phyloP scores from a whole-genome alignment of 2,329 filamentous ascomycete species.

The Ambrosiella xylebori region DNA sequence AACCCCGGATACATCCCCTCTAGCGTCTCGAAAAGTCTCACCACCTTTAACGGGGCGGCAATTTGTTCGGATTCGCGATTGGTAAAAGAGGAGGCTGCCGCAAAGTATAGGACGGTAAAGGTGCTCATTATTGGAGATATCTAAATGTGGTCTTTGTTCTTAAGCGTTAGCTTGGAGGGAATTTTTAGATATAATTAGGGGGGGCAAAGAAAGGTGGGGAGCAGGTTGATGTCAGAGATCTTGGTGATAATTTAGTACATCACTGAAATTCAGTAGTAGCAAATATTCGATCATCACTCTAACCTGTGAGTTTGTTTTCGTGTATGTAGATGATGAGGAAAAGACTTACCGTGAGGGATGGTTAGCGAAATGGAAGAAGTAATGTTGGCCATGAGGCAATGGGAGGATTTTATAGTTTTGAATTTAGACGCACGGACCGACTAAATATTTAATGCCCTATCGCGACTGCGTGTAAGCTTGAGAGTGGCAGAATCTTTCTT shows the following conservation, averaged over 20 bases:
- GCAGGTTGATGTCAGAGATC: conserved; percentile 43
- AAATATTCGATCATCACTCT: conserved; percentile 36
- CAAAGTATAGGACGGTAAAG: conserved; percentile 73
- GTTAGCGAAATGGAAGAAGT: not conserved
- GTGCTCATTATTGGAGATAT: not conserved
- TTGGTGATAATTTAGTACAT: conserved; percentile 49
- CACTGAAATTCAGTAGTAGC: conserved; percentile 28
- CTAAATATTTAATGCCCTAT: no score
- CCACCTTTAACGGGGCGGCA: conserved; percentile 45
- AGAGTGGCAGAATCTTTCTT: no score
- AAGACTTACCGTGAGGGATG: conserved; percentile 20
- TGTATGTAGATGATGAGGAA: not conserved
- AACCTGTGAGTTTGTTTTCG: conserved; percentile 13
- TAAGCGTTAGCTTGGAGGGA: not conserved
- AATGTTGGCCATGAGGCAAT: not conserved
- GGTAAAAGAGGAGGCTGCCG: conserved; percentile 54
- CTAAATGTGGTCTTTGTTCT: not conserved
- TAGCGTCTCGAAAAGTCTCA: conserved; percentile 46
- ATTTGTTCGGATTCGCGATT: conserved; percentile 48
- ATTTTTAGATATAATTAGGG: not conserved
- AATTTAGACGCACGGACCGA: no score
- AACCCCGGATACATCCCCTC: conserved; percentile 58
- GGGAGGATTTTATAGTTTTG: no score
- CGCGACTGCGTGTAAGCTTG: no score
- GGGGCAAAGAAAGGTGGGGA: not conserved